A percentile compares a stretch with the other conserved stretches of the same genome.
These are phyloP conservation scores for Cyberlindnera veronae DNA, from an alignment of 805 yeast genomes.

Conservation along the genomic window DNA sequence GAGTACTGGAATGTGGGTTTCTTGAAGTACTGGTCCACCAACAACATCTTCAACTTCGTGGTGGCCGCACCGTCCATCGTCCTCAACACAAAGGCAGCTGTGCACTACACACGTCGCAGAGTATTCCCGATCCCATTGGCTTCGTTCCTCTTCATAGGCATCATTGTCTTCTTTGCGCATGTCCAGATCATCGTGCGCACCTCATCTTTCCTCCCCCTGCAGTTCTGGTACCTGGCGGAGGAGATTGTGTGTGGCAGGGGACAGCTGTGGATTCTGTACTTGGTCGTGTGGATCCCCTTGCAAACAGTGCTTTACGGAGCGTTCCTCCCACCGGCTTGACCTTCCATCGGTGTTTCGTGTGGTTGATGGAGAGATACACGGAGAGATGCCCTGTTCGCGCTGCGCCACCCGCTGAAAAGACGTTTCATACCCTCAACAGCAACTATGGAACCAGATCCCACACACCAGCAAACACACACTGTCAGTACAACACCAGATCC, in stretches of 20 bases:
- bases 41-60: slow-evolving; percentile 79
- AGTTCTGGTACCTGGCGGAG: slow-evolving; percentile 66
- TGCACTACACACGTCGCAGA: too few relatives aligned
- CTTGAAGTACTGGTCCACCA: slow-evolving; percentile 74
- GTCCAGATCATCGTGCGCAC: slow-evolving; percentile 84
- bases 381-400: too few relatives aligned
- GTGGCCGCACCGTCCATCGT: slow-evolving; percentile 67
- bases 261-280: slow-evolving; percentile 41
- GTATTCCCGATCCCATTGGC: too few relatives aligned
- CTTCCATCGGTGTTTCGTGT: neutral
- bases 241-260: slow-evolving; percentile 29
- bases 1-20: slow-evolving; percentile 87
- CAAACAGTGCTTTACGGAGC: slow-evolving; percentile 75
- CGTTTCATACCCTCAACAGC: too few relatives aligned
- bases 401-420: too few relatives aligned
- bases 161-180: slow-evolving; percentile 65
- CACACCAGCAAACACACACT: too few relatives aligned
- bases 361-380: neutral
- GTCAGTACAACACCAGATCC: neutral
- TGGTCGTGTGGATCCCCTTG: slow-evolving; percentile 57
- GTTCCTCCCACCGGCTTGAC: slow-evolving; percentile 91
- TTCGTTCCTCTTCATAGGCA: slow-evolving; percentile 41
- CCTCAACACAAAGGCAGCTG: too few relatives aligned
- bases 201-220: slow-evolving; percentile 70
- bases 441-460: too few relatives aligned